A percentile compares a stretch with the other conserved stretches of the same genome.
Evolutionary conservation across 768 basidiomycete species (phyloP).

Genomic region (Kwoniella botswanensis): DNA sequence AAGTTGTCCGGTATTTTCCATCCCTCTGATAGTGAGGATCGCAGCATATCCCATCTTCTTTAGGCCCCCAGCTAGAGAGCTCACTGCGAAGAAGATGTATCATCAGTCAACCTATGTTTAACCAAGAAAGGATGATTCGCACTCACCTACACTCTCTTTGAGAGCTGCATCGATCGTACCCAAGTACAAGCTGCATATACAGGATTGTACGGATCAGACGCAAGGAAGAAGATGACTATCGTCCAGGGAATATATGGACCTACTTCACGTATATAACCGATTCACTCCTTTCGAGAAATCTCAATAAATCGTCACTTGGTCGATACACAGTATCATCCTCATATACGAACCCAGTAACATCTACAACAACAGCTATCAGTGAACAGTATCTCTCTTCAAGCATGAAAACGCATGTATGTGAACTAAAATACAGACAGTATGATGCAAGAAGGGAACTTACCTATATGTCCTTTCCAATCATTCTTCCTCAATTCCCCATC

Average conservation of each 20-base stretch:
- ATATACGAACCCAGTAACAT: conserved; percentile 70
- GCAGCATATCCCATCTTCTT: conserved; percentile 65
- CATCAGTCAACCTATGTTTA: background rate
- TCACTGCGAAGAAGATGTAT: background rate
- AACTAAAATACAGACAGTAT: no score
- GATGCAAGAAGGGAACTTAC: conserved; percentile 48
- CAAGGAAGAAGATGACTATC: no score
- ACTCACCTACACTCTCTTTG: conserved; percentile 63
- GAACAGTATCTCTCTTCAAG: no score
- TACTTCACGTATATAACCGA: conserved; percentile 69
- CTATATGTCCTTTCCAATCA: conserved; percentile 70
- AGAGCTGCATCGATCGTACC: conserved; percentile 70
- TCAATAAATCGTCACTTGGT: conserved; percentile 62
- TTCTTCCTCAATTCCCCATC: conserved; percentile 66
- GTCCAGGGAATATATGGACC: conserved; percentile 2
- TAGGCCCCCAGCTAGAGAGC: conserved; percentile 58
- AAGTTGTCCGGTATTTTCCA: conserved; percentile 62
- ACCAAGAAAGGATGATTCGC: background rate
- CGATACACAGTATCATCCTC: conserved; percentile 64
- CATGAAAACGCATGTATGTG: no score
- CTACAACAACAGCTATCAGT: no score
- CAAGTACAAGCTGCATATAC: conserved; percentile 46
- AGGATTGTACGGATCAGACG: no score
- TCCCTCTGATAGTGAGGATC: conserved; percentile 71
- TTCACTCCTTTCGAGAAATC: conserved; percentile 63